A percentile compares a stretch with the other conserved stretches of the same genome.
These are phyloP conservation scores for Paracoccidioides brasiliensis DNA, from an alignment of 2,329 filamentous ascomycete genomes.

Conservation along the genomic window DNA sequence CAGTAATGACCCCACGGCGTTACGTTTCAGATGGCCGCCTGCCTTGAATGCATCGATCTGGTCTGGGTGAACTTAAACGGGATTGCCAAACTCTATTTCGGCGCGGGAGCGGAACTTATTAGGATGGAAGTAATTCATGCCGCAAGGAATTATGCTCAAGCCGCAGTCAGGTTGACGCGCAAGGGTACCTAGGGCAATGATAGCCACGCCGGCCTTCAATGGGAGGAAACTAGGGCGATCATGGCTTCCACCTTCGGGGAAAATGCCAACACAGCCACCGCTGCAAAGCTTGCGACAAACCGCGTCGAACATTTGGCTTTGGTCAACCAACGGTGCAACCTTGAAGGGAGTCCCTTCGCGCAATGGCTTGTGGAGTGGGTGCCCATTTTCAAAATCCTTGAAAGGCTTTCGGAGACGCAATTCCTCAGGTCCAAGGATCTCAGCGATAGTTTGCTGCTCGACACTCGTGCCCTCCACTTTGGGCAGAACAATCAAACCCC, in stretches of 20 bases:
- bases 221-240: slow-evolving; percentile 73
- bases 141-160: slow-evolving; percentile 79
- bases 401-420: slow-evolving; percentile 66
- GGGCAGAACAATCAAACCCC: slow-evolving; percentile 65
- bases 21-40: slow-evolving; percentile 50
- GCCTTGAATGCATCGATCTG: slow-evolving; percentile 64
- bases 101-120: slow-evolving; percentile 83
- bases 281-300: slow-evolving; percentile 62
- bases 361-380: slow-evolving; percentile 24
- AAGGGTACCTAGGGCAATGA: slow-evolving; percentile 75
- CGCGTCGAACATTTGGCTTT: slow-evolving; percentile 71
- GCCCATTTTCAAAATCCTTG: slow-evolving; percentile 53
- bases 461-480: slow-evolving; percentile 55
- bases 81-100: slow-evolving; percentile 71
- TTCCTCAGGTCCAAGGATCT: slow-evolving; percentile 60
- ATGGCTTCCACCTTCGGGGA: slow-evolving; percentile 78
- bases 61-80: slow-evolving; percentile 60
- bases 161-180: slow-evolving; percentile 63
- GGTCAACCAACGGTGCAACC: slow-evolving; percentile 70
- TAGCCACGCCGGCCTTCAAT: slow-evolving; percentile 75
- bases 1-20: slow-evolving; percentile 63
- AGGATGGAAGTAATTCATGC: slow-evolving; percentile 89
- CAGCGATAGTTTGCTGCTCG: slow-evolving; percentile 58
- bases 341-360: slow-evolving; percentile 57
- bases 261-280: slow-evolving; percentile 78